phyloP scores from a whole-genome alignment of 495 filamentous ascomycete species.

The Cladorrhinum samala region DNA sequence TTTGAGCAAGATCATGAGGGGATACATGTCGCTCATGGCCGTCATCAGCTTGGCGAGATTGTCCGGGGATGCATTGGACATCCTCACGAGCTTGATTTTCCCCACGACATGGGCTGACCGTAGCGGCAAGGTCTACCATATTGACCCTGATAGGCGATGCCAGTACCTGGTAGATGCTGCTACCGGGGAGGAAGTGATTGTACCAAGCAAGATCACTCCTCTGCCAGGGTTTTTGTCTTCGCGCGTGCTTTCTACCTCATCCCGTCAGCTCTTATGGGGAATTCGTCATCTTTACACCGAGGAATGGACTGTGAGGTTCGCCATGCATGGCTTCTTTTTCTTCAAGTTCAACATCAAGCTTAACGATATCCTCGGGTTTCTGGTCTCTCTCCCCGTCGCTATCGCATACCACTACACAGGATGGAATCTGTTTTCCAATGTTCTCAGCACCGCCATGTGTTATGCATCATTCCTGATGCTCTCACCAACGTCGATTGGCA shows the following conservation, averaged over 20 bases:
- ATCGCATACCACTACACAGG: conserved; percentile 62
- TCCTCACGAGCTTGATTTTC: conserved; percentile 64
- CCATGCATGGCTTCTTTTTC: conserved; percentile 31
- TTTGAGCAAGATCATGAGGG: conserved; percentile 76
- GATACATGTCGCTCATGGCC: conserved; percentile 78
- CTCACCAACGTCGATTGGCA: conserved; percentile 85
- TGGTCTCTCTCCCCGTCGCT: conserved; percentile 54
- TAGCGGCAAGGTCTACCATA: conserved; percentile 38
- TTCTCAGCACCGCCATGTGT: conserved; percentile 79
- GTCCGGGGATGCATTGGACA: conserved; percentile 58
- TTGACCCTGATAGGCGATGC: conserved; percentile 32
- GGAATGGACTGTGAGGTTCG: conserved; percentile 43
- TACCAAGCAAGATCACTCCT: conserved; percentile 31
- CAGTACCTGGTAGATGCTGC: conserved; percentile 16
- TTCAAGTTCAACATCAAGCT: conserved; percentile 32
- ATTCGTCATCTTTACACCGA: conserved; percentile 38
- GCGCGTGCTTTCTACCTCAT: conserved; percentile 19
- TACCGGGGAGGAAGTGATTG: conserved; percentile 11
- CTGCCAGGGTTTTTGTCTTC: conserved; percentile 38
- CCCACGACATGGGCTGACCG: conserved; percentile 53
- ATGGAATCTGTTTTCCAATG: conserved; percentile 74
- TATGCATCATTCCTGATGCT: conserved; percentile 77
- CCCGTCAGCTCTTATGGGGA: conserved; percentile 33
- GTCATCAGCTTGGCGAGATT: conserved; percentile 66
- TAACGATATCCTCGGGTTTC: conserved; percentile 47